Evolutionary conservation across 2,329 filamentous ascomycete species (phyloP), one percentile per base, ranked within the genome.

Genomic region (Hymenoscyphus occultus): DNA sequence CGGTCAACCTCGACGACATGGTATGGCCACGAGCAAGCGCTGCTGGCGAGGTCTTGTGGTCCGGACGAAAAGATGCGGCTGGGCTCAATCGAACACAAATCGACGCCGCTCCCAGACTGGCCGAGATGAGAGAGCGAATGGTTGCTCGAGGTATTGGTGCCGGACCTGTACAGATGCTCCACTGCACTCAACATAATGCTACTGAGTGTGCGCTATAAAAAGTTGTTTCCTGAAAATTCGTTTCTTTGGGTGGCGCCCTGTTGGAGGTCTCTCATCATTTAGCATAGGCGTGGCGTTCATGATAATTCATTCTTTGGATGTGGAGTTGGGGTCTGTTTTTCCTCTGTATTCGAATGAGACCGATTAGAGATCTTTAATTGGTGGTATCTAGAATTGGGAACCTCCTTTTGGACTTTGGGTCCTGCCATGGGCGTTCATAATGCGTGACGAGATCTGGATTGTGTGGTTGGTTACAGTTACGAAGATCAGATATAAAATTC

Each of bases 21-120:
- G 78, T 94, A 9, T 96, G 92, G 92, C 92, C 92, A 7, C 83
- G 92, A 5, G 86, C 86, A 1, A 84, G 84, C 61, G 91, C 90
- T 0, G 90, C 88, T 0, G 90, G 84, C 32, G 92, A 96, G 78
- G 86, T 93, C 0, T 81, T 94, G 58, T 96, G 92, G 92, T 90
- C 86, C 51, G 91, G 91, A 61, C 78, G 83, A 63, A 83, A 84
- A 65, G 90, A 93, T 73, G 82, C 80, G 2, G 75, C 80, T 16
- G 90, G 90, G 1, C 78, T 84, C 74, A 92, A 92, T 76, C 81
- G 91, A 61, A 90, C 86, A 67, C 89, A 91, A 79, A 79, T 90
- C 65, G 85, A 87, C 45, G 90, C 90, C 10, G 83, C 83, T 56
- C 89, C 89, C 13, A 80, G 92, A 60, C 77, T 96, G 73, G 85